Base-by-base conservation (phyloP, 2,329 filamentous ascomycete species). In the Venturia asperata region DNA sequence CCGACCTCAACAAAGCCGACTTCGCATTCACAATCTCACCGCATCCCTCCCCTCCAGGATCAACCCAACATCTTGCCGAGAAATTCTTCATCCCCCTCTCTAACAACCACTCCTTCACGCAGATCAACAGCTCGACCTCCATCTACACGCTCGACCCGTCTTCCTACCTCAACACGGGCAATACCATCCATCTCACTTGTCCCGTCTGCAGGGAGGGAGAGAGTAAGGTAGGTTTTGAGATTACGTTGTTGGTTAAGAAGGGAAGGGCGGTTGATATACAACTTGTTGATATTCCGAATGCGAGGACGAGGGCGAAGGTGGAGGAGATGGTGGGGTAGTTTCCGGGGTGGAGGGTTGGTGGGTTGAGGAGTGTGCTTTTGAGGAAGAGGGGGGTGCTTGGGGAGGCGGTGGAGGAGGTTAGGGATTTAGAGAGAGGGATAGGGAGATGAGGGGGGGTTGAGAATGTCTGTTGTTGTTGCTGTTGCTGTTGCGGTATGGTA, bases 1-100 rank as follows among this genome's bases (percentile, higher is more conserved):
- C 52, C 27, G 52, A 58, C 7, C 52, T 58, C 30, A n/a, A 37
- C 27, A 58, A 37, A 58, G 52, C 52, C 27, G 52, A 58, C 30
- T 58, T 58, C 27, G 52, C 52, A 58, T 58, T 58, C 52, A 58
- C 30, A 27, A 58, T 58, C 15, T 15, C 6, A 37, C 17, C 30
- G 7, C 15, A 58, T 21, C 27, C 19, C 49, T 37, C 30, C 17
- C 24, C 52, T 27, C 9, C 52, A 7, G 9, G n/a, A 37, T 1
- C 17, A 37, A 17, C 17, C 45, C 45, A 47, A 7, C 17, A 47
- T 3, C 45, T 5, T 10, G 21, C 10, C 13, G 19, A 37, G 15
- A 15, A 34, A 37, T 11, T n/a, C 37, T 37, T 58, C 30, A 19
- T 37, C 19, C n/a, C n/a, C 52, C 52, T 27, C 1, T 10, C 24